Evolutionary conservation across 2,329 filamentous ascomycete genomes (phyloP).

Genomic region (Trichoderma oligosporum): DNA sequence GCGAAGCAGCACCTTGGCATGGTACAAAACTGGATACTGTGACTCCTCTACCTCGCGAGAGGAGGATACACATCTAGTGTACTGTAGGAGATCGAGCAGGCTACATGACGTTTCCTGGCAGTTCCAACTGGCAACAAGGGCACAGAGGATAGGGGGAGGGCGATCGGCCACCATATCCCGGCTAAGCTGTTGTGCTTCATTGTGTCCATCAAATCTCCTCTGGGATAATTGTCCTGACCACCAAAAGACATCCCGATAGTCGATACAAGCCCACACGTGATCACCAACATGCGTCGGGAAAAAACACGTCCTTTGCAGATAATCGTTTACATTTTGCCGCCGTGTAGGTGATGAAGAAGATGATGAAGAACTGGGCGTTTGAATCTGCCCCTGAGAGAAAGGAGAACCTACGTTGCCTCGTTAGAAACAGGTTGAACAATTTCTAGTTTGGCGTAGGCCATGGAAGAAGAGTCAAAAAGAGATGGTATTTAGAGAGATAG

Average conservation of each 20-base stretch:
- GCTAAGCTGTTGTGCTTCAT: slow-evolving; percentile 20
- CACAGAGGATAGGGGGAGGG: slow-evolving; percentile 47
- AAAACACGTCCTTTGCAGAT: slow-evolving; percentile 45
- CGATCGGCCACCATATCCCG: slow-evolving; percentile 38
- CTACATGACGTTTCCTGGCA: slow-evolving; percentile 46
- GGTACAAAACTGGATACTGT: slow-evolving; percentile 49
- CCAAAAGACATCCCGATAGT: slow-evolving; percentile 57
- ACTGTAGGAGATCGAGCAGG: slow-evolving; percentile 50
- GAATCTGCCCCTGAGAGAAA: slow-evolving; percentile 27
- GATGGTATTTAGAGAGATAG: too few species aligned
- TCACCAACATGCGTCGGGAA: slow-evolving; percentile 39
- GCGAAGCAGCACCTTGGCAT: slow-evolving; percentile 52
- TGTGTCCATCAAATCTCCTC: slow-evolving; percentile 24
- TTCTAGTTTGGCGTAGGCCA: not conserved
- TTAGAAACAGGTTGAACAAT: slow-evolving; percentile 23
- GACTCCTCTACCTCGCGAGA: slow-evolving; percentile 47
- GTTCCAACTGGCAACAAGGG: slow-evolving; percentile 52
- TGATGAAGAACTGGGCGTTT: slow-evolving; percentile 50
- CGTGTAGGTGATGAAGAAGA: slow-evolving; percentile 49
- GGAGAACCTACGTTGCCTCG: slow-evolving; percentile 30
- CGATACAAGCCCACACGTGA: slow-evolving; percentile 44
- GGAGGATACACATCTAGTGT: slow-evolving; percentile 47
- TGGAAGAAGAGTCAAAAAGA: not conserved
- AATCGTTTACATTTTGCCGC: slow-evolving; percentile 50
- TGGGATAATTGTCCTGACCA: slow-evolving; percentile 49